These are phyloP conservation scores for Misopates orontium DNA, from an alignment of 257 asterid genomes.

Conservation along the genomic window DNA sequence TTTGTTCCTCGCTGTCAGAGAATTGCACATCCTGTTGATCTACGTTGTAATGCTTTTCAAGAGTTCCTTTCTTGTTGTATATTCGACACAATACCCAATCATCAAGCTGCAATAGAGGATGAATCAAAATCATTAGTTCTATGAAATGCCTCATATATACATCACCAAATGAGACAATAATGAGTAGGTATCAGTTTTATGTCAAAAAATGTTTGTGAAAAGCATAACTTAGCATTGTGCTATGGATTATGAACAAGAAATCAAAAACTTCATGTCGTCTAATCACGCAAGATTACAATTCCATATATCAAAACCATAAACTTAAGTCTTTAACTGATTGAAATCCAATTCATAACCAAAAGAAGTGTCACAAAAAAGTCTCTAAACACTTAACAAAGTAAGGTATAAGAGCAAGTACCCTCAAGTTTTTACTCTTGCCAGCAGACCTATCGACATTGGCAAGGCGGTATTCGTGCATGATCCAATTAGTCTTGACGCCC, in stretches of 20 bases:
- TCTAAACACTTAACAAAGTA: not conserved
- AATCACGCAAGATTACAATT: not conserved
- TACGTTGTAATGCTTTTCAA: conserved; percentile 47
- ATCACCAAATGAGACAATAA: not conserved
- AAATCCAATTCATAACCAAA: too few relatives aligned
- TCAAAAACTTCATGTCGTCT: too few relatives aligned
- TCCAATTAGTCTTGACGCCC: conserved; percentile 68
- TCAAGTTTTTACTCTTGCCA: conserved; percentile 41
- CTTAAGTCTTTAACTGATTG: too few relatives aligned
- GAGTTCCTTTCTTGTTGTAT: conserved; percentile 63
- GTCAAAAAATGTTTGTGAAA: too few relatives aligned
- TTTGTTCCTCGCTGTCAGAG: conserved; percentile 50
- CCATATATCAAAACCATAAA: too few relatives aligned
- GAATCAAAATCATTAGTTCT: conserved; percentile 11
- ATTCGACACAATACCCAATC: conserved; percentile 65
- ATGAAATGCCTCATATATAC: not conserved
- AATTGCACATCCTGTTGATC: conserved; percentile 43
- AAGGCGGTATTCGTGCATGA: conserved; percentile 63
- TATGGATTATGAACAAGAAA: too few relatives aligned
- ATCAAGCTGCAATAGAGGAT: conserved; percentile 48
- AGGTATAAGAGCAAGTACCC: conserved; percentile 37
- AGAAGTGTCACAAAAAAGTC: not conserved
- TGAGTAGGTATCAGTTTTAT: too few relatives aligned
- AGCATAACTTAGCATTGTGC: too few relatives aligned
- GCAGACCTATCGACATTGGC: conserved; percentile 60